Evolutionary conservation across 106 monocot species (phyloP).

Genomic region (Vanilla planifolia): DNA sequence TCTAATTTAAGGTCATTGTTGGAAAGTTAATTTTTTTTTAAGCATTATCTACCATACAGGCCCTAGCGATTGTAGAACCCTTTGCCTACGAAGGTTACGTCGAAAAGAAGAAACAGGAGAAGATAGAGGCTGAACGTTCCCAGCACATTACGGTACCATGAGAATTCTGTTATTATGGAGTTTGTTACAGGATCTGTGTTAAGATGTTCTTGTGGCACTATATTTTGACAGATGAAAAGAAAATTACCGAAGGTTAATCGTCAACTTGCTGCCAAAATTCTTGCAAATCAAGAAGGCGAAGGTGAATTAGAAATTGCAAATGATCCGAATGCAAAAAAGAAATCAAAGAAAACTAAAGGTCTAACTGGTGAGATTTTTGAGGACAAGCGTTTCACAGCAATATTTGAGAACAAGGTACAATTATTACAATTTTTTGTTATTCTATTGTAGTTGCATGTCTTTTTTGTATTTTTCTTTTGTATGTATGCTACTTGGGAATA

Average conservation of each 20-base stretch:
- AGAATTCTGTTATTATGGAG: neutral
- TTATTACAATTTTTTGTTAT: neutral
- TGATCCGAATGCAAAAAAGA: slow-evolving; percentile 35
- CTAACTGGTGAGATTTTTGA: slow-evolving; percentile 44
- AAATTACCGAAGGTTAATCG: slow-evolving; percentile 90
- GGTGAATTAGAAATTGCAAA: slow-evolving; percentile 26
- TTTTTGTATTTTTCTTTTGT: too few species aligned
- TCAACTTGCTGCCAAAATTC: slow-evolving; percentile 48
- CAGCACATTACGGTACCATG: slow-evolving; percentile 77
- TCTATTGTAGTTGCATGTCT: too few species aligned
- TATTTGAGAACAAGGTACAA: slow-evolving; percentile 84
- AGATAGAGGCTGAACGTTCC: slow-evolving; percentile 68
- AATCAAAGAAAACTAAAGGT: slow-evolving; percentile 60
- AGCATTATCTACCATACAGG: slow-evolving; percentile 35
- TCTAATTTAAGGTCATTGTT: too few species aligned
- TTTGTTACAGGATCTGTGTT: slow-evolving; percentile 4
- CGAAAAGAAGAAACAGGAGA: slow-evolving; percentile 65
- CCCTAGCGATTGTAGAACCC: slow-evolving; percentile 47
- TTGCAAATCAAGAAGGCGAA: slow-evolving; percentile 53
- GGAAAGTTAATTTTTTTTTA: too few species aligned
- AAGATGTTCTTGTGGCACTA: neutral
- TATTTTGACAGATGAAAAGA: slow-evolving; percentile 47
- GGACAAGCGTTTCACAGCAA: slow-evolving; percentile 64
- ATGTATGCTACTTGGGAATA: too few species aligned
- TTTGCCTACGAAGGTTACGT: slow-evolving; percentile 52